Evolutionary conservation across 2,329 filamentous ascomycete genomes (phyloP), one percentile per base, ranked within the genome.

Genomic region (Sporothrix variecibatus): DNA sequence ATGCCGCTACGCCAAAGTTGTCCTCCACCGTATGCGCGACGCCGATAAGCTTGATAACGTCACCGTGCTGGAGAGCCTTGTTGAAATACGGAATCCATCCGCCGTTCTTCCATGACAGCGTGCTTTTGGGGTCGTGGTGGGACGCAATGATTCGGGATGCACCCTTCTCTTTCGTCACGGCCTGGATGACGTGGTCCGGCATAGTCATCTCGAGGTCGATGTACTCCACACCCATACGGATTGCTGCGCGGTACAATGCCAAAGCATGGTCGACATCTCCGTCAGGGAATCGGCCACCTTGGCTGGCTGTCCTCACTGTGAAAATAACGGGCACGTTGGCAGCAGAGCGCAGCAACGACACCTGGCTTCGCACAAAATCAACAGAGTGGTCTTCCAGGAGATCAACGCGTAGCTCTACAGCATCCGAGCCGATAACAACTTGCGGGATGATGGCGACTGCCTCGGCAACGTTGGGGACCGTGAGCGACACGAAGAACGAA

Each of bases 21-120:
- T 98, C 95, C 75, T 94, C 90, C 64, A 95, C 85, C 26, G 83
- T 88, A 73, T 87, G 89, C 1, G 95, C 95, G 73, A 92, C 87
- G 56, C 96, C 96, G 7, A 98, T 92, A 53, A 99, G 90, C 84
- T 99, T 99, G 84, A 99, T 94, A 74, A 98, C 87, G 80, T 98
- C 94, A 67, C 95, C 96, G 79, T 94, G 93, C 80, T 97, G 93
- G 17, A 98, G 85, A 20, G 95, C 95, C 79, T 90, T 91, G 83
- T 98, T 98, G 86, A 97, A 98, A 83, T 91, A 92, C 38, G 91
- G 88, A 73, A 96, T 91, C 95, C 96, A 99, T 0, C 93, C 94
- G n/a, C 93, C 94, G 78, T 97, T 95, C 77, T 87, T 91, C 96
- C 96, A 99, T 1, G 93, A 95, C 23, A 98, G 85, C 28, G 87